phyloP scores from a whole-genome alignment of 2,329 filamentous ascomycete species.

The Aureobasidium sp. region DNA sequence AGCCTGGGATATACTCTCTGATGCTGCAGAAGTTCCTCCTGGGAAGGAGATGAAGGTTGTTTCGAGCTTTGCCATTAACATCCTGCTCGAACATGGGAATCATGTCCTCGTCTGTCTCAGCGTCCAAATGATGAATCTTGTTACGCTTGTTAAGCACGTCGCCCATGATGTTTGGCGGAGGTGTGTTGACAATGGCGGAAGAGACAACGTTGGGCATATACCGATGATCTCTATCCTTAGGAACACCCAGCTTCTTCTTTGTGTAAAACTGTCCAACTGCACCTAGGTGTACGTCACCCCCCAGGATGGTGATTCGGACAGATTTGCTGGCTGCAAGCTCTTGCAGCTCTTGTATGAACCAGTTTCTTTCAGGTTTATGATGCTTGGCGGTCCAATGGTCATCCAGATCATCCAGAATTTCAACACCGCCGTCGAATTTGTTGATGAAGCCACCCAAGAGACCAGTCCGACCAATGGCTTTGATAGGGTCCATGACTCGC shows the following conservation, averaged over 20 bases:
- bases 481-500: slow-evolving; percentile 76
- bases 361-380: slow-evolving; percentile 82
- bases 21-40: slow-evolving; percentile 96
- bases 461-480: slow-evolving; percentile 75
- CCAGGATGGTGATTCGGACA: slow-evolving; percentile 81
- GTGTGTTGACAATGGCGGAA: slow-evolving; percentile 87
- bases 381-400: slow-evolving; percentile 97
- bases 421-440: slow-evolving; percentile 82
- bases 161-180: slow-evolving; percentile 77
- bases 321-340: slow-evolving; percentile 90
- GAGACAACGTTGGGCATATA: slow-evolving; percentile 97
- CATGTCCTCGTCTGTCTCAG: slow-evolving; percentile 86
- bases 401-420: slow-evolving; percentile 84
- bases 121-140: slow-evolving; percentile 57
- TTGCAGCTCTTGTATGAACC: slow-evolving; percentile 83
- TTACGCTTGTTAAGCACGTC: slow-evolving; percentile 92
- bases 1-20: slow-evolving; percentile 69
- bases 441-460: slow-evolving; percentile 73
- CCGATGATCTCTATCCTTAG: slow-evolving; percentile 85
- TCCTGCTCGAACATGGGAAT: slow-evolving; percentile 86
- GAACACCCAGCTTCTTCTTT: slow-evolving; percentile 63
- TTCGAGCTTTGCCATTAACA: slow-evolving; percentile 79
- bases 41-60: slow-evolving; percentile 82
- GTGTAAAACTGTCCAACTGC: slow-evolving; percentile 94
- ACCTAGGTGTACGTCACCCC: slow-evolving; percentile 88